Percentiles rank a stretch among this genome's conserved stretches.
Evolutionary conservation across 1,139 yeast genomes (phyloP).

Genomic region (Debaryomycetaceae sp.): DNA sequence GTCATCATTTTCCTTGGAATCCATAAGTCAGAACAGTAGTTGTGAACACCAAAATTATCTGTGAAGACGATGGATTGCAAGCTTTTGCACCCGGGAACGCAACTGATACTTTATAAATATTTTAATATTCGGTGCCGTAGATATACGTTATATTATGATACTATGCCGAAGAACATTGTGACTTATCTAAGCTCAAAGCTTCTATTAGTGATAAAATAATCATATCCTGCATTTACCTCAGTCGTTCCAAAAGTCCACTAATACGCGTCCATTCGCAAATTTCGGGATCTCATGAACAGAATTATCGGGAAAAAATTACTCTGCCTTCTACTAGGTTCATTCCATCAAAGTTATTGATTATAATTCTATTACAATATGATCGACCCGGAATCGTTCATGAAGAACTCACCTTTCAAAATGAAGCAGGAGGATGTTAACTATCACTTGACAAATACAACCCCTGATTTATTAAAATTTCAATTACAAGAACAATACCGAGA

Average conservation of each 20-base stretch:
- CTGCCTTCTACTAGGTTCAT: not conserved
- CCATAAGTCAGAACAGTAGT: too few species aligned
- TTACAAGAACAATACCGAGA: slow-evolving; percentile 40
- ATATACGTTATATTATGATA: too few species aligned
- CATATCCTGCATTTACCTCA: too few species aligned
- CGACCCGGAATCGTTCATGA: slow-evolving; percentile 31
- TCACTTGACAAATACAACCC: slow-evolving; percentile 36
- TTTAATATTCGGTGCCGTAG: too few species aligned
- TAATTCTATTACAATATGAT: slow-evolving; percentile 19
- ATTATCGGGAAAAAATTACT: not conserved
- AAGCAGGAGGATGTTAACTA: slow-evolving; percentile 26
- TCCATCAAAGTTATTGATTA: not conserved
- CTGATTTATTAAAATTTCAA: slow-evolving; percentile 44
- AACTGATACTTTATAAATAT: too few species aligned
- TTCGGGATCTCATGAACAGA: not conserved
- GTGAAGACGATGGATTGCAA: too few species aligned
- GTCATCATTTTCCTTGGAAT: too few species aligned
- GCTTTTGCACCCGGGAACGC: too few species aligned
- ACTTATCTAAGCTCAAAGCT: too few species aligned
- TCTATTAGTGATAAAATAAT: too few species aligned
- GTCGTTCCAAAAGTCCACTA: not conserved
- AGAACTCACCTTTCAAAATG: slow-evolving; percentile 37
- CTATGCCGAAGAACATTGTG: too few species aligned
- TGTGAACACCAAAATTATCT: too few species aligned
- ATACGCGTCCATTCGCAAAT: not conserved